Conservation (phyloP, 768 basidiomycete genomes). For the Suillus subluteus region DNA sequence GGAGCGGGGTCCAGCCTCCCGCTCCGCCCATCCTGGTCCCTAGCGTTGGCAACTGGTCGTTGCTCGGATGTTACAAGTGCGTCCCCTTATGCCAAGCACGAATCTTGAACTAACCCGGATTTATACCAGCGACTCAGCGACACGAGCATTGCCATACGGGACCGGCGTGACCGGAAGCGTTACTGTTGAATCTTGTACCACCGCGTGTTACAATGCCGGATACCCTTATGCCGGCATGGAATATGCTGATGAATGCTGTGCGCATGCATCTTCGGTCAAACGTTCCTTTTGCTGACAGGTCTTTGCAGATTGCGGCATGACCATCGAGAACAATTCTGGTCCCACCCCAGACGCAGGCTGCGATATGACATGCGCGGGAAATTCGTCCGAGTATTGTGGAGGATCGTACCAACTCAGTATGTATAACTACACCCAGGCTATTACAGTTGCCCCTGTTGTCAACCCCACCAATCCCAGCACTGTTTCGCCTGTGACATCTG, state of each 20-base stretch:
- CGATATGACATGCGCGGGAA: slow-evolving; percentile 67
- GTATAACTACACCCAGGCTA: slow-evolving; percentile 71
- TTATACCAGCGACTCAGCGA: slow-evolving; percentile 36
- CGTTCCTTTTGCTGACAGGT: neutral
- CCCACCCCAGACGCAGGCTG: slow-evolving; percentile 57
- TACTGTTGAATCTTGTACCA: slow-evolving; percentile 52
- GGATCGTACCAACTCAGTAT: slow-evolving; percentile 68
- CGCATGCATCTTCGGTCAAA: slow-evolving; percentile 20
- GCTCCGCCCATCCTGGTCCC: slow-evolving; percentile 54
- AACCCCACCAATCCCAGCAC: slow-evolving; percentile 26
- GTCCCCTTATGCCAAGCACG: slow-evolving; percentile 13
- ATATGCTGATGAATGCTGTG: slow-evolving; percentile 53
- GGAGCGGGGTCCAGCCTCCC: slow-evolving; percentile 61
- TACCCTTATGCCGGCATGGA: slow-evolving; percentile 50
- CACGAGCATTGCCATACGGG: slow-evolving; percentile 38
- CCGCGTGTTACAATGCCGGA: slow-evolving; percentile 46
- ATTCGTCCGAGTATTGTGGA: slow-evolving; percentile 69
- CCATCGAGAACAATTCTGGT: slow-evolving; percentile 23
- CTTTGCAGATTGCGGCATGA: slow-evolving; percentile 21
- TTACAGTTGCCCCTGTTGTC: slow-evolving; percentile 43
- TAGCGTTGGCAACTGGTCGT: slow-evolving; percentile 64
- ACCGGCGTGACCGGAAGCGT: slow-evolving; percentile 44
- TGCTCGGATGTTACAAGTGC: slow-evolving; percentile 77
- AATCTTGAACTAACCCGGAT: slow-evolving; percentile 5
- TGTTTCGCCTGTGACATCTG: slow-evolving; percentile 50